Evolutionary conservation across 176 grass and related monocot genomes (phyloP).

Genomic region (Ampelocalamus luodianensis): DNA sequence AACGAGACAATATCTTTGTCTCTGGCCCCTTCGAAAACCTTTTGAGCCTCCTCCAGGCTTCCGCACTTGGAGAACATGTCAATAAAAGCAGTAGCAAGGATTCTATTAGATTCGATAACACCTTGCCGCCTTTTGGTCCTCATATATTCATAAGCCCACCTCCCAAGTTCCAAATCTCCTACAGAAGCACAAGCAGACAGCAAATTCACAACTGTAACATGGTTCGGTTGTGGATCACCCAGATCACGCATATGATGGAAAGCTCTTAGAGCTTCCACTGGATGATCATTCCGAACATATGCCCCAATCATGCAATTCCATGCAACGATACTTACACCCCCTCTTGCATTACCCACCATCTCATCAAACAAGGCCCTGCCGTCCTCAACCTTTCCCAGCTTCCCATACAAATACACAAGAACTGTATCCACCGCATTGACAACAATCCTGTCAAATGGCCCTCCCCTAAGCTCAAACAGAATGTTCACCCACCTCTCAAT

Average conservation of each 20-base stretch:
- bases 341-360: neutral
- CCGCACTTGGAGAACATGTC: conserved; percentile 40
- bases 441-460: neutral
- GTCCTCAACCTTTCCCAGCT: conserved; percentile 4
- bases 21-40: conserved; percentile 4
- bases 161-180: conserved; percentile 33
- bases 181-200: conserved; percentile 33
- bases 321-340: neutral
- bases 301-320: conserved; percentile 36
- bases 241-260: conserved; percentile 18
- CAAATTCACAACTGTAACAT: conserved; percentile 32
- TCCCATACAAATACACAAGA: conserved; percentile 33
- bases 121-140: neutral
- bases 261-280: conserved; percentile 29
- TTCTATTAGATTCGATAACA: conserved; percentile 23
- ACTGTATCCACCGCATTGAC: neutral
- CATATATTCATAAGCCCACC: conserved; percentile 34
- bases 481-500: conserved; percentile 24
- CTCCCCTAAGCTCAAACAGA: neutral
- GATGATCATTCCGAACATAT: conserved; percentile 24
- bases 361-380: conserved; percentile 27
- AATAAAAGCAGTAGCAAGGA: conserved; percentile 32
- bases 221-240: conserved; percentile 20
- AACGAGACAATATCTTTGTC: conserved; percentile 21
- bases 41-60: conserved; percentile 26